These are phyloP conservation scores for Amaranthus cruentus DNA, from an alignment of 148 eudicot species.

Conservation along the genomic window DNA sequence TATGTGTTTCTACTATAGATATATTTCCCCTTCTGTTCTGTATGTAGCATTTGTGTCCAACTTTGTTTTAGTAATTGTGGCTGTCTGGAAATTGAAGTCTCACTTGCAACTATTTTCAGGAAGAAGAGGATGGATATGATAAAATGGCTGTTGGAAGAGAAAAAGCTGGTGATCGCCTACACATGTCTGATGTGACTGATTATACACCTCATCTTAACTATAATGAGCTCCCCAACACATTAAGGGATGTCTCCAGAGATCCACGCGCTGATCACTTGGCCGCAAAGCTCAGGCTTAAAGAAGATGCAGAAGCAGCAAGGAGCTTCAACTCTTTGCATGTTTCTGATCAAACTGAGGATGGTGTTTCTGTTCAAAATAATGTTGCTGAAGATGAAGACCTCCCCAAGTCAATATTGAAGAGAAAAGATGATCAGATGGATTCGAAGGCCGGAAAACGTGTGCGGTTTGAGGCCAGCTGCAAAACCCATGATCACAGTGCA, in stretches of 20 bases:
- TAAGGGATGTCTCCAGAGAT: slow-evolving; percentile 41
- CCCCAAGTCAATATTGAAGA: slow-evolving; percentile 58
- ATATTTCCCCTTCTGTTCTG: background rate
- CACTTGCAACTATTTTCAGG: slow-evolving; percentile 38
- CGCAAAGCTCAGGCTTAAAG: slow-evolving; percentile 66
- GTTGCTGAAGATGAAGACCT: slow-evolving; percentile 23
- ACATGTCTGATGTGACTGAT: slow-evolving; percentile 47
- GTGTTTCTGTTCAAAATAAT: slow-evolving; percentile 12
- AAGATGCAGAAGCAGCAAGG: slow-evolving; percentile 65
- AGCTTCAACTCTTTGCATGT: slow-evolving; percentile 40
- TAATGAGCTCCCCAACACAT: slow-evolving; percentile 46
- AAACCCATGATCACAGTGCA: slow-evolving; percentile 25
- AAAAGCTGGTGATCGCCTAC: slow-evolving; percentile 45
- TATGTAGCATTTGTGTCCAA: background rate
- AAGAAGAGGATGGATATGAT: slow-evolving; percentile 71
- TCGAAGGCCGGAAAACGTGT: slow-evolving; percentile 48
- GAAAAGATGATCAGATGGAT: slow-evolving; percentile 37
- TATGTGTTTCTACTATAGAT: no score
- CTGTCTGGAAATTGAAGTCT: background rate
- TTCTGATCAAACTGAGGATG: slow-evolving; percentile 27
- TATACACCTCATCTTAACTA: slow-evolving; percentile 31
- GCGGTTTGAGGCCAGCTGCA: slow-evolving; percentile 43
- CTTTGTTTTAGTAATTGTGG: background rate
- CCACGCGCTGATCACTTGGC: slow-evolving; percentile 84
- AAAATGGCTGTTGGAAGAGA: slow-evolving; percentile 63